phyloP scores from a whole-genome alignment of 768 basidiomycete genomes.

The Auricularia sp. region DNA sequence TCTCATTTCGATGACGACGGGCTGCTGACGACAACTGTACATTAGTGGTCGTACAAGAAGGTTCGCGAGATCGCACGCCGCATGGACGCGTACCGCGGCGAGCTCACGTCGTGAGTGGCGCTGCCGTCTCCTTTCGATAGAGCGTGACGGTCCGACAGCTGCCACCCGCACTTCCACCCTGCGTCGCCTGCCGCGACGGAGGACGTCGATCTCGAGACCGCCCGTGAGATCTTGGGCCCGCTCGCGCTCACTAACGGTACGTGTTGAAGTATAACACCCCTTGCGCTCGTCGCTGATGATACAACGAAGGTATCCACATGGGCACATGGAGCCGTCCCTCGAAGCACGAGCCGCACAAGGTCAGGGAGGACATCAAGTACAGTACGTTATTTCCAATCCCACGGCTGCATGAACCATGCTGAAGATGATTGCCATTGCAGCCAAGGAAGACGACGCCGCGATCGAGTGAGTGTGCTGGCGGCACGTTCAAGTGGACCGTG shows the following conservation, averaged over 20 bases:
- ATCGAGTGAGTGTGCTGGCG: slow-evolving; percentile 39
- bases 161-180: slow-evolving; percentile 70
- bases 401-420: neutral
- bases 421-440: slow-evolving; percentile 8
- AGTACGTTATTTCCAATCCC: neutral
- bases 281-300: slow-evolving; percentile 32
- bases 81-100: slow-evolving; percentile 38
- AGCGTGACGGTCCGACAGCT: slow-evolving; percentile 14
- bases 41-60: slow-evolving; percentile 62
- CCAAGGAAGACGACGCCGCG: slow-evolving; percentile 56
- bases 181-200: slow-evolving; percentile 46
- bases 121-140: neutral
- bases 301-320: slow-evolving; percentile 68
- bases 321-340: slow-evolving; percentile 23
- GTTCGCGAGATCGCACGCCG: slow-evolving; percentile 60
- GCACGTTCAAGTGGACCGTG: neutral
- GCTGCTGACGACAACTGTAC: too few species aligned
- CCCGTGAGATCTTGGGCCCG: slow-evolving; percentile 38
- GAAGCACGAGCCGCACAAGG: slow-evolving; percentile 40
- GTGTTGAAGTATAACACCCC: neutral
- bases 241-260: neutral
- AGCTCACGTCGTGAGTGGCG: slow-evolving; percentile 21
- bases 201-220: slow-evolving; percentile 62
- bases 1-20: too few species aligned
- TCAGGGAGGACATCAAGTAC: slow-evolving; percentile 59